Conservation (phyloP, 2,329 filamentous ascomycete genomes). For the Aspergillus sp. region DNA sequence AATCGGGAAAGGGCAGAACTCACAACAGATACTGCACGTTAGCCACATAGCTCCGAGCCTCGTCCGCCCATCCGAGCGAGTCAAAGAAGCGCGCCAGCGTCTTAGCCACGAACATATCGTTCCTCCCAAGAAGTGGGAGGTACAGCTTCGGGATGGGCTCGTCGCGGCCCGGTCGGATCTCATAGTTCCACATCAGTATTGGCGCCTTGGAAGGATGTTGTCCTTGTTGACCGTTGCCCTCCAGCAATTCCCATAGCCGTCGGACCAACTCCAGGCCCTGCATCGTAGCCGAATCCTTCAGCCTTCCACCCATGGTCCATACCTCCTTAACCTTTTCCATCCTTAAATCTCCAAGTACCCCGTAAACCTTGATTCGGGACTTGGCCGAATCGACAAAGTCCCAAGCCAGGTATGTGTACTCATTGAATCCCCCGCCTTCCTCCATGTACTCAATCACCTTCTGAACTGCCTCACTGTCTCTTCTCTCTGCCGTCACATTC, state of each 20-base stretch:
- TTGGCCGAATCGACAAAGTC: neutral
- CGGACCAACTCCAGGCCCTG: constrained; percentile 1
- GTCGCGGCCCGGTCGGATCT: neutral
- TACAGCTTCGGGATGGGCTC: constrained; percentile 4
- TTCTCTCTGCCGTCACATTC: neutral
- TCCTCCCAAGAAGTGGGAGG: neutral
- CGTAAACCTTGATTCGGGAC: constrained; percentile 3
- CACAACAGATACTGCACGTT: constrained; percentile 4
- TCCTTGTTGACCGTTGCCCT: neutral
- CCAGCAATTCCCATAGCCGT: constrained; percentile 3
- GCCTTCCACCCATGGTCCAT: constrained; percentile 2
- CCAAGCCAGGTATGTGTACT: constrained; percentile 6
- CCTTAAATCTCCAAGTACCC: neutral
- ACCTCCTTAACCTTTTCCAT: neutral
- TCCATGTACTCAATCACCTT: neutral
- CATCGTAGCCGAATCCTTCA: neutral
- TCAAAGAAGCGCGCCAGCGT: neutral
- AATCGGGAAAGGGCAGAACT: neutral
- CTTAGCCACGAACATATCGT: constrained; percentile 1
- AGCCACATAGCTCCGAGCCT: neutral
- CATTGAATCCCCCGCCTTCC: neutral
- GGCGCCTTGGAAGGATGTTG: neutral
- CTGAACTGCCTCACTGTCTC: neutral
- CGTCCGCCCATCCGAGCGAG: neutral
- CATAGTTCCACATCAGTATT: constrained; percentile 1